These are phyloP conservation scores for Fomitopsis pinicola DNA, from an alignment of 1,284 basidiomycete species.

Conservation along the genomic window DNA sequence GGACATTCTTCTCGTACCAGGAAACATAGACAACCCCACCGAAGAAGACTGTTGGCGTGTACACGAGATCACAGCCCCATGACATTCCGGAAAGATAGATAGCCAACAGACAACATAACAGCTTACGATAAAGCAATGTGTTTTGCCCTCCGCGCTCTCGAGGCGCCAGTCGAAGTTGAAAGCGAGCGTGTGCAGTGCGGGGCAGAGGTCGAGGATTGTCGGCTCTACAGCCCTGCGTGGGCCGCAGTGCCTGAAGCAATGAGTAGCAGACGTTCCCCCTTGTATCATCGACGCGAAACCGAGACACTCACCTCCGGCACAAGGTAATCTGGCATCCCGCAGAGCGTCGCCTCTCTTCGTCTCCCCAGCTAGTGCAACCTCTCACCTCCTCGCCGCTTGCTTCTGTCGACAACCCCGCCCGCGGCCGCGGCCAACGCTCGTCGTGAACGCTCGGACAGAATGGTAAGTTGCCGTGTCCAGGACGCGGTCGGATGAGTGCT, in stretches of 20 bases:
- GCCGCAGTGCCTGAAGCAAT: too few species aligned
- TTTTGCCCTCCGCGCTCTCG: slow-evolving; percentile 21
- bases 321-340: slow-evolving; percentile 96
- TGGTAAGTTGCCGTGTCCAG: too few species aligned
- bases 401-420: too few species aligned
- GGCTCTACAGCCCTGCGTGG: slow-evolving; percentile 13
- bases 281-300: background rate
- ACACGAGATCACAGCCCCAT: background rate
- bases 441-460: too few species aligned
- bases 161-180: slow-evolving; percentile 73
- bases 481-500: too few species aligned
- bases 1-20: slow-evolving; percentile 79
- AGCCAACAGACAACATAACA: background rate
- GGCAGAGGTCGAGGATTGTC: slow-evolving; percentile 57
- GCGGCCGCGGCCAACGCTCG: too few species aligned
- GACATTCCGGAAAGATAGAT: background rate
- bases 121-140: too few species aligned
- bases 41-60: slow-evolving; percentile 45
- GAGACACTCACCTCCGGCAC: slow-evolving; percentile 68
- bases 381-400: too few species aligned
- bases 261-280: background rate
- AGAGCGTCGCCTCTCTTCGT: slow-evolving; percentile 62
- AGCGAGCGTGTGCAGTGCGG: slow-evolving; percentile 51
- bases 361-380: too few species aligned
- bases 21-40: slow-evolving; percentile 70